phyloP scores from a whole-genome alignment of 1,284 basidiomycete genomes.

The Microbotryum scabiosae region DNA sequence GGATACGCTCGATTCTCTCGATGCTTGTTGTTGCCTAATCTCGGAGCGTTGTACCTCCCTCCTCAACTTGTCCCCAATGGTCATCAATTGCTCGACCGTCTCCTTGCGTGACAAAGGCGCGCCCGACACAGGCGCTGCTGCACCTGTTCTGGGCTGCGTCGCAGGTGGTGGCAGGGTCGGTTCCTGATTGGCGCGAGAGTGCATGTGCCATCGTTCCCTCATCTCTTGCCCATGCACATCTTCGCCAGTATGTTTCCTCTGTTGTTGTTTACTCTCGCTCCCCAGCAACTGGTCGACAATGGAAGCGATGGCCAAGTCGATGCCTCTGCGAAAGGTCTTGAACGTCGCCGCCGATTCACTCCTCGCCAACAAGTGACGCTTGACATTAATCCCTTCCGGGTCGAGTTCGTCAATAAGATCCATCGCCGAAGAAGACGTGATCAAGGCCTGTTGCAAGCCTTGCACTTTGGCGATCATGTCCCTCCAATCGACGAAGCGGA shows the following conservation, averaged over 20 bases:
- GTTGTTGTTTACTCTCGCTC: neutral
- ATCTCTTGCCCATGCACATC: neutral
- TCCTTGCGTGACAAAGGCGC: too few relatives aligned
- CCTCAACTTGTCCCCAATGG: slow-evolving; percentile 16
- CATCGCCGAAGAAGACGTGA: slow-evolving; percentile 22
- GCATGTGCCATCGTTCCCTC: too few relatives aligned
- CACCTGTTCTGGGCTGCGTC: too few relatives aligned
- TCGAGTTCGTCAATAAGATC: slow-evolving; percentile 24
- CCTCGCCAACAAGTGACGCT: slow-evolving; percentile 14
- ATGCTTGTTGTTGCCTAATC: slow-evolving; percentile 8
- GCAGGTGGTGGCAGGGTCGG: too few relatives aligned
- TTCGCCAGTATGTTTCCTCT: neutral
- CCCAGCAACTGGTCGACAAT: slow-evolving; percentile 20
- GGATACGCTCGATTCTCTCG: neutral
- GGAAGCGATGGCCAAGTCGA: slow-evolving; percentile 25
- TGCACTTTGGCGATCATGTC: slow-evolving; percentile 24
- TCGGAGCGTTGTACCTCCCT: slow-evolving; percentile 16
- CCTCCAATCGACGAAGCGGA: slow-evolving; percentile 11
- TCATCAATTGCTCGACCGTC: slow-evolving; percentile 13
- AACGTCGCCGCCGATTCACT: slow-evolving; percentile 14
- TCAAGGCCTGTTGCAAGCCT: slow-evolving; percentile 24
- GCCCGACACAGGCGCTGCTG: too few relatives aligned
- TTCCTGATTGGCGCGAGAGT: too few relatives aligned
- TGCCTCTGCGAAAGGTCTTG: slow-evolving; percentile 15
- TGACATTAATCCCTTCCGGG: slow-evolving; percentile 14